Percentiles rank a stretch among this genome's conserved stretches.
phyloP scores from a whole-genome alignment of 2,329 filamentous ascomycete species.

The Trichoderma harzianum region DNA sequence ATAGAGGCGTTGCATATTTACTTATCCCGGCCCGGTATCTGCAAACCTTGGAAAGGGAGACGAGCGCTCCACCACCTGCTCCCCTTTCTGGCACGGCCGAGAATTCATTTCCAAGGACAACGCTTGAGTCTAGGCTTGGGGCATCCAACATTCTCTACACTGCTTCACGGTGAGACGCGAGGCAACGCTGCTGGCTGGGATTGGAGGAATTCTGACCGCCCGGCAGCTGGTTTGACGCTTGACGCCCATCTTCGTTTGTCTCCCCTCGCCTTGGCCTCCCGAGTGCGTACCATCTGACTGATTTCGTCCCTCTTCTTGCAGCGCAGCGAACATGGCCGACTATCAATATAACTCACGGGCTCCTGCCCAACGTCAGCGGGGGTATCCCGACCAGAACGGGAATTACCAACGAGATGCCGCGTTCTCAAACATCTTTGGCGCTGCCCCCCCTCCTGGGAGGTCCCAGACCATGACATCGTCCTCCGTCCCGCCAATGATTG shows the following conservation, averaged over 20 bases:
- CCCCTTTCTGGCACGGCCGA: conserved; percentile 9
- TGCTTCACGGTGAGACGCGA: conserved; percentile 34
- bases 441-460: conserved; percentile 77
- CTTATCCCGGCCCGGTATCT: neutral
- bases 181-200: conserved; percentile 29
- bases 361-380: conserved; percentile 42
- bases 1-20: neutral
- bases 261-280: conserved; percentile 6
- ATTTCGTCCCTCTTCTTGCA: neutral
- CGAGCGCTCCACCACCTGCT: neutral
- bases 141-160: conserved; percentile 16
- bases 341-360: conserved; percentile 54
- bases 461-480: conserved; percentile 94
- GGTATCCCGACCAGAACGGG: conserved; percentile 47
- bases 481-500: conserved; percentile 51
- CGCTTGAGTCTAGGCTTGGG: neutral
- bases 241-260: conserved; percentile 25
- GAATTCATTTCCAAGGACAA: neutral
- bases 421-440: conserved; percentile 94
- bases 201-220: neutral
- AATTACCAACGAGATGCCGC: conserved; percentile 83
- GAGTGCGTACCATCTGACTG: conserved; percentile 18
- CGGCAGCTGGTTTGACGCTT: conserved; percentile 23
- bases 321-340: conserved; percentile 49
- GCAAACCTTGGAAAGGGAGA: conserved; percentile 5